Evolutionary conservation across 192 early-diverging fungal species (phyloP).

Genomic region (Obelidium mucronatum): DNA sequence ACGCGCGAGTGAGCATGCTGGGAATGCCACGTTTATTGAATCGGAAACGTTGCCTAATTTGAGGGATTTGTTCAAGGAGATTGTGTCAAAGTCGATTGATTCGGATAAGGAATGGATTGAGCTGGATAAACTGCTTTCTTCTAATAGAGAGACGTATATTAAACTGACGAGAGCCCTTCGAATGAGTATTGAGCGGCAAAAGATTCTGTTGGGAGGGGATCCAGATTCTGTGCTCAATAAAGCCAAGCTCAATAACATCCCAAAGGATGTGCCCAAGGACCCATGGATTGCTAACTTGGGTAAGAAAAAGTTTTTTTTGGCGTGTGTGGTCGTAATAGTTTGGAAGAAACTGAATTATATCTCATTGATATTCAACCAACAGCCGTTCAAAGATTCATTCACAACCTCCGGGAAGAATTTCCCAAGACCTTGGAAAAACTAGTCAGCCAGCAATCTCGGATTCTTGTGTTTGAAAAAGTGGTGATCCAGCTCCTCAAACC

Average conservation of each 20-base stretch:
- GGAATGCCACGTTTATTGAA: conserved; percentile 45
- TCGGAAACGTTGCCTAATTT: conserved; percentile 53
- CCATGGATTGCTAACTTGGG: conserved; percentile 57
- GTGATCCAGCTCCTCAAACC: conserved; percentile 54
- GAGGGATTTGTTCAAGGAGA: conserved; percentile 42
- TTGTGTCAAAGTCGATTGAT: conserved; percentile 44
- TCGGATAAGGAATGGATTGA: conserved; percentile 49
- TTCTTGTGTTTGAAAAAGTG: conserved; percentile 53
- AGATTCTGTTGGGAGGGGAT: conserved; percentile 11
- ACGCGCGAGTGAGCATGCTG: conserved; percentile 35
- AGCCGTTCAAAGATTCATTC: conserved; percentile 54
- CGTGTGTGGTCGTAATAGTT: too few species aligned
- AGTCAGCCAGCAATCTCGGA: conserved; percentile 48
- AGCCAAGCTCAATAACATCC: conserved; percentile 21
- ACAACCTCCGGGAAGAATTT: conserved; percentile 44
- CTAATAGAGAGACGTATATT: conserved; percentile 44
- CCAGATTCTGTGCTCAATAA: conserved; percentile 32
- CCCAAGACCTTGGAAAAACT: conserved; percentile 47
- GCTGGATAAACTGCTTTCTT: conserved; percentile 48
- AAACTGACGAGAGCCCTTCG: conserved; percentile 43
- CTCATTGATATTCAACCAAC: conserved; percentile 17
- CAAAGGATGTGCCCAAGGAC: conserved; percentile 43
- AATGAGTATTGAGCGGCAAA: conserved; percentile 34
- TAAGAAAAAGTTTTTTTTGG: conserved; percentile 5
- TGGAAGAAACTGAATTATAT: background rate